phyloP scores from a whole-genome alignment of 2,329 filamentous ascomycete genomes.

The Paracamarosporium sp. region DNA sequence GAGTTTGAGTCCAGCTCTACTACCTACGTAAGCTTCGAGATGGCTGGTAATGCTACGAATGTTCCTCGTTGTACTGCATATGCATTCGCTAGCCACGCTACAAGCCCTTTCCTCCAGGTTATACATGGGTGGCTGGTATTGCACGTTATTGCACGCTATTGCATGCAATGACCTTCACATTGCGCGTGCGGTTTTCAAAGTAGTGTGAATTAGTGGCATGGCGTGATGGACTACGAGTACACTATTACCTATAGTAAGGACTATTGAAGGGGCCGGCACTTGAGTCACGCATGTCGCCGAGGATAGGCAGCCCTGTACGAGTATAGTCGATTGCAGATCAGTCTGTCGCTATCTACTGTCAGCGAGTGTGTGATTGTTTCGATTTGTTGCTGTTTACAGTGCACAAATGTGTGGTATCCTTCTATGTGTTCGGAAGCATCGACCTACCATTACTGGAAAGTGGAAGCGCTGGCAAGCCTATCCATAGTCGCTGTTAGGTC shows the following conservation, averaged over 20 bases:
- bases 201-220: neutral
- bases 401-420: neutral
- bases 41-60: neutral
- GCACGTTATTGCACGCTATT: neutral
- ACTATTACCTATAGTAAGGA: neutral
- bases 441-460: neutral
- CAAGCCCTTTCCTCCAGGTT: neutral
- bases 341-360: neutral
- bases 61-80: too few relatives aligned
- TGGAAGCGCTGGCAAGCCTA: neutral
- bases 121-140: neutral
- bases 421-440: neutral
- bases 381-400: neutral
- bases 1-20: neutral
- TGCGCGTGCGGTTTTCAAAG: neutral
- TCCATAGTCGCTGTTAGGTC: neutral
- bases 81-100: neutral
- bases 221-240: neutral
- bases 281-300: neutral
- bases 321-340: neutral
- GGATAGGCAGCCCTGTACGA: neutral
- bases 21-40: neutral
- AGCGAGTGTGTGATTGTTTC: neutral
- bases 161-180: neutral
- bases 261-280: constrained; percentile 1